Evolutionary conservation across 1,284 basidiomycete genomes (phyloP), one percentile per base, ranked within the genome.

Genomic region (Cerrena zonata): DNA sequence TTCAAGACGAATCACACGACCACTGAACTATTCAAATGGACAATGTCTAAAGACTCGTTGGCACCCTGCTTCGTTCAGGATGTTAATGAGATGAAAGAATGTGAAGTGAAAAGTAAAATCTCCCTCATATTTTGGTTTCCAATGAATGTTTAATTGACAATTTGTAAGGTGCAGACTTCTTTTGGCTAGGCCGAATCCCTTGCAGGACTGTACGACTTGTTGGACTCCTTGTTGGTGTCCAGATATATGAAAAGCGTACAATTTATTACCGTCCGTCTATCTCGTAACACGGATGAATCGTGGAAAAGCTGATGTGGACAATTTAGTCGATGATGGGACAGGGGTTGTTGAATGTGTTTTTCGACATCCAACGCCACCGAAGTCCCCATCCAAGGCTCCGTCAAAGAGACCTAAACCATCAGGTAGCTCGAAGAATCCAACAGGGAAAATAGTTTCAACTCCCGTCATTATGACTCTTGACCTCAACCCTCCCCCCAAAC

Each of bases 311-410:
- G n/a, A n/a, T n/a, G n/a, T n/a, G n/a, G n/a, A n/a, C n/a, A n/a
- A n/a, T 56, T 42, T 53, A 84, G 84, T 89, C 50, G 87, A 89
- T 59, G 87, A 89, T 59, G 84, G 85, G 4, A 84, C 84, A 0
- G 77, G 69, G 21, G 79, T 84, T 2, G 73, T 89, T 25, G 84
- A 89, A 42, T 89, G 86, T 55, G 59, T 72, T 2, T 70, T 78
- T 55, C 68, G 67, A 2, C 70, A 74, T 52, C 56, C 61, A 45
- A 53, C 48, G 19, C 47, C 1, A 30, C 44, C 30, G 7, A 15
- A 7, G 15, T 34, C 30, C 15, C 7, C 7, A 34, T 34, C 30
- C 7, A n/a, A n/a, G n/a, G n/a, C n/a, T n/a, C n/a, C n/a, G n/a
- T n/a, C n/a, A n/a, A n/a, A n/a, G n/a, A n/a, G n/a, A n/a, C 30